Conservation (phyloP, 2,329 filamentous ascomycete genomes). For the Alternaria panax region DNA sequence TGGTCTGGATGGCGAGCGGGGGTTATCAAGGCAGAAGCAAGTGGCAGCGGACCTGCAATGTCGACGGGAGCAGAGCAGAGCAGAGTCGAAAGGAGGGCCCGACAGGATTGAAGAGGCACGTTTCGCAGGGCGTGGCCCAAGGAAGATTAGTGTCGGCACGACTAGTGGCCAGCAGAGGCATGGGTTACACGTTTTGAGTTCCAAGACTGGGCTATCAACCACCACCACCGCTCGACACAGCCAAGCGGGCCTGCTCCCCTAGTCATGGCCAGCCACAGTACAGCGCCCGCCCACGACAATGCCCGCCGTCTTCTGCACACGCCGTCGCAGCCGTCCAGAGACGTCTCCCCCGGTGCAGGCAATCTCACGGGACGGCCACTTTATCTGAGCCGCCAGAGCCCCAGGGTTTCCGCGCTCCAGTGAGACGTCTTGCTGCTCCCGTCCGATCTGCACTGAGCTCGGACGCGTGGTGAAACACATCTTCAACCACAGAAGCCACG, state of each 20-base stretch:
- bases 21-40: conserved; percentile 16
- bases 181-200: conserved; percentile 20
- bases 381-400: conserved; percentile 6
- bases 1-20: conserved; percentile 10
- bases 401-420: conserved; percentile 13
- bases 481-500: background rate
- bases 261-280: conserved; percentile 6
- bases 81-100: conserved; percentile 33
- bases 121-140: conserved; percentile 33
- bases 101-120: conserved; percentile 33
- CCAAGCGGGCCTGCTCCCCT: conserved; percentile 16
- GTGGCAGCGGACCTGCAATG: conserved; percentile 1
- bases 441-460: conserved; percentile 35
- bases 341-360: background rate
- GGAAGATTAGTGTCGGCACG: conserved; percentile 14
- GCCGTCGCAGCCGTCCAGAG: background rate
- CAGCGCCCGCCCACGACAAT: background rate
- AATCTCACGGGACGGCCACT: conserved; percentile 14
- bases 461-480: conserved; percentile 30
- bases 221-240: background rate
- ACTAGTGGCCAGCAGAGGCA: conserved; percentile 10
- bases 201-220: background rate
- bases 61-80: conserved; percentile 3
- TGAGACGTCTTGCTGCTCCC: conserved; percentile 32
- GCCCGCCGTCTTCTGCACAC: too few relatives aligned